Evolutionary conservation across 176 grass and related monocot species (phyloP), one percentile per base, ranked within the genome.

Genomic region (Ensete glaucum): DNA sequence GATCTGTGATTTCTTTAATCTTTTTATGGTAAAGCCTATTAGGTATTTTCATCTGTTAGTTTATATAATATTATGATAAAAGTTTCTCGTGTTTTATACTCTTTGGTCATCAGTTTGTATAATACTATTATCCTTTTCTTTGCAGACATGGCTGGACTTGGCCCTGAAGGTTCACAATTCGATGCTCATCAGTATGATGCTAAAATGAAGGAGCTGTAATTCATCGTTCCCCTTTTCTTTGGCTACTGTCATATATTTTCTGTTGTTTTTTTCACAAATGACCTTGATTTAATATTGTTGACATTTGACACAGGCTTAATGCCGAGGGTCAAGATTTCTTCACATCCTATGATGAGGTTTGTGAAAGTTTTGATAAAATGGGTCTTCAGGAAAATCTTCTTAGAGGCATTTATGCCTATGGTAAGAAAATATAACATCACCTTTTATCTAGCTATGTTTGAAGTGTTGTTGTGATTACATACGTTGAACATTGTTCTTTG

Each of bases 381-480:
- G 67, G 81, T 0, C 83, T 92, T 53, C 83, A 86, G 65, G 89
- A 92, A 82, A 92, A 92, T 65, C 89, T 92, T 82, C 75, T 92
- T 50, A 79, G 89, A 65, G 89, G 89, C 78, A 92, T 92, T 74
- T 92, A 92, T 34, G 89, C 89, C 50, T 92, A 89, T 74, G 89
- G 89, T 92, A 89, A 20, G 8, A 21, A 43, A 51, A 8, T 52
- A 57, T 60, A 60, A 17, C 6, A 9, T 43, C 3, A 11, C 1
- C 11, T 21, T 22, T 72, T 9, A 1, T 55, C 21, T 11, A 1
- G 8, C 43, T 80, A 23, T 22, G 9, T 52, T 14, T 62, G 13
- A 54, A 27, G 11, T 9, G 13, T 73, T 54, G 11, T 77, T 64
- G 73, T 27, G 49, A 17, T 4, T 62, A 3, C 57, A 19, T 15